Base-by-base conservation (phyloP, 164 flowering plant genomes). In the Malania oleifera region DNA sequence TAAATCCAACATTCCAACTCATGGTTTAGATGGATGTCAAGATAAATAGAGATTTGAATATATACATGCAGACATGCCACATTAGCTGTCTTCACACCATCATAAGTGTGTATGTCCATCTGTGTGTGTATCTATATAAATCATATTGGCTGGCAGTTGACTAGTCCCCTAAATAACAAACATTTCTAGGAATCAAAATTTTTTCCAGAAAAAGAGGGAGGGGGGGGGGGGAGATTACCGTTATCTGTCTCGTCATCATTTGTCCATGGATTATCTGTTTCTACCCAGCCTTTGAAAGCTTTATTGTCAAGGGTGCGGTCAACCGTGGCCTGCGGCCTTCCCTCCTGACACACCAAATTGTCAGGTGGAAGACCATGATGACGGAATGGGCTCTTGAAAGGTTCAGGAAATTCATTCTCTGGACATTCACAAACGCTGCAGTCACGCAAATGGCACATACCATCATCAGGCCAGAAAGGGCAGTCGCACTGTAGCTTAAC, bases 401-500 rank as follows among this genome's bases (percentile, higher is more conserved):
- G 52, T 76, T 85, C 91, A 11, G 99, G 99, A 57, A 95, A 91
- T 69, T 95, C 99, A 69, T 52, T 86, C 57, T 90, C 97, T 11
- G 95, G 88, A 61, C 97, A 95, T 75, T 95, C 99, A 72, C 99
- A 95, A 18, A 95, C 95, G 75, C 97, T 90, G 69, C 99, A 95
- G 63, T 95, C 99, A 60, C 97, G 79, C 72, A 95, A 69, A 28
- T 85, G 91, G 71, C 99, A 95, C 99, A 95, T 88, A 13, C 99
- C 99, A 76, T 95, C 99, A 65, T 95, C 99, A 38, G 83, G 99
- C 99, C 99, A 95, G 76, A 90, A 95, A 43, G 97, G 96, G 71
- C 99, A 95, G 70, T 95, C 93, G 73, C 99, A 95, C 96, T 95
- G 91, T 64, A 95, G 68, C 73, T 95, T 95, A 27, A 75, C 96